phyloP scores from a whole-genome alignment of 805 yeast genomes.

The Saccharomycopsis synnaedendra region DNA sequence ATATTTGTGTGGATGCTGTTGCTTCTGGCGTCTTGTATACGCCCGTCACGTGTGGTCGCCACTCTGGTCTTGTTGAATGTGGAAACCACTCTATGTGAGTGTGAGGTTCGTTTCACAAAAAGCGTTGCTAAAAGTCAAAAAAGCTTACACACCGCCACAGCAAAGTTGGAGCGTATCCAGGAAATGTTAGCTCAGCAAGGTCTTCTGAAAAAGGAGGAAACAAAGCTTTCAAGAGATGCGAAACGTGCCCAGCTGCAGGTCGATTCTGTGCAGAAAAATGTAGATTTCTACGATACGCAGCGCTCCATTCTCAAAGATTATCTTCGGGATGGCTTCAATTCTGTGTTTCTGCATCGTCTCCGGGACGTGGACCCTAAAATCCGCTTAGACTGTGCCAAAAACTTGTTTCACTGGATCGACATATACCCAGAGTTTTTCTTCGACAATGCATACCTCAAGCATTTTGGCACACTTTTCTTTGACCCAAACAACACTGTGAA shows the following conservation, averaged over 20 bases:
- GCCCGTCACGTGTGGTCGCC: constrained; percentile 63
- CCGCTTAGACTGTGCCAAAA: constrained; percentile 54
- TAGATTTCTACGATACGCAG: constrained; percentile 33
- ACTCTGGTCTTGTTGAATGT: constrained; percentile 48
- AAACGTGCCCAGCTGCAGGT: constrained; percentile 30
- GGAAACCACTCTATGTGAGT: constrained; percentile 47
- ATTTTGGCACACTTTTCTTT: constrained; percentile 78
- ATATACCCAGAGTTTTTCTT: constrained; percentile 59
- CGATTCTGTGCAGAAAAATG: constrained; percentile 32
- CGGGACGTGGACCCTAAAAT: constrained; percentile 68
- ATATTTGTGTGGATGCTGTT: constrained; percentile 68
- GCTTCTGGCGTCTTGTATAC: constrained; percentile 53
- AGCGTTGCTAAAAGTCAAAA: constrained; percentile 32
- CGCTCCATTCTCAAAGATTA: constrained; percentile 42
- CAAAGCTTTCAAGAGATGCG: constrained; percentile 22
- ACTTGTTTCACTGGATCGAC: constrained; percentile 64
- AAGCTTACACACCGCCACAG: constrained; percentile 25
- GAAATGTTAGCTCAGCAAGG: constrained; percentile 19
- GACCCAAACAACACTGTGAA: constrained; percentile 55
- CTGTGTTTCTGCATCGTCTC: constrained; percentile 64
- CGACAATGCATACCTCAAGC: constrained; percentile 58
- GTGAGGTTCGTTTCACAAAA: constrained; percentile 27
- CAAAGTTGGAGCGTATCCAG: constrained; percentile 25
- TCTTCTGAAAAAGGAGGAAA: constrained; percentile 26
- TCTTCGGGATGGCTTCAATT: constrained; percentile 52